Evolutionary conservation across 805 yeast genomes (phyloP).

Genomic region (Wickerhamiella galacta): DNA sequence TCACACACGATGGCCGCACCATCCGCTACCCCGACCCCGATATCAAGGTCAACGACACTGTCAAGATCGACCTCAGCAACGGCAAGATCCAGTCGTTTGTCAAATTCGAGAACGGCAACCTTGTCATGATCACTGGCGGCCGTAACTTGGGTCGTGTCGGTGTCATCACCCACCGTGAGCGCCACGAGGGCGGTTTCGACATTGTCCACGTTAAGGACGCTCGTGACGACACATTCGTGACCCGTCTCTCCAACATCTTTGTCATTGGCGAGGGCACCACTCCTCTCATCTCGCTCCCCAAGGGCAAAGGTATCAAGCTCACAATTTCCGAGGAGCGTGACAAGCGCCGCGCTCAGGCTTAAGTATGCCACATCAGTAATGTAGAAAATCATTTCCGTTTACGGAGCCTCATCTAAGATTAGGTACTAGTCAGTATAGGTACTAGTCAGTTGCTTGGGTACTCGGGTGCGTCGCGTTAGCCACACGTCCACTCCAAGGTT

Average conservation of each 20-base stretch:
- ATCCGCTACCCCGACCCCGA: slow-evolving; percentile 98
- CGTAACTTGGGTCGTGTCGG: slow-evolving; percentile 98
- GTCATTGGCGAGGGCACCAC: slow-evolving; percentile 91
- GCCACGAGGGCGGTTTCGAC: slow-evolving; percentile 97
- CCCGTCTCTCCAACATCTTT: slow-evolving; percentile 86
- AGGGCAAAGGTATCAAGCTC: slow-evolving; percentile 98
- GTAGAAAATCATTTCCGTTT: not conserved
- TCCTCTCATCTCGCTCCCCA: slow-evolving; percentile 89
- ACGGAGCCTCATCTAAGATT: not conserved
- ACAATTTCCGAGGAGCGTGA: slow-evolving; percentile 95
- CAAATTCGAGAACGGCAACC: slow-evolving; percentile 83
- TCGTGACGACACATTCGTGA: slow-evolving; percentile 86
- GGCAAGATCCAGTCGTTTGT: slow-evolving; percentile 85
- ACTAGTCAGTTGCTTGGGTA: no score
- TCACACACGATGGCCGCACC: slow-evolving; percentile 99
- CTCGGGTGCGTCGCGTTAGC: no score
- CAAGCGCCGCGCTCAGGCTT: slow-evolving; percentile 79
- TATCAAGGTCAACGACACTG: slow-evolving; percentile 94
- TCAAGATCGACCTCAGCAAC: slow-evolving; percentile 87
- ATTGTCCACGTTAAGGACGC: slow-evolving; percentile 93
- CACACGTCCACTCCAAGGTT: no score
- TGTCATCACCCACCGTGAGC: slow-evolving; percentile 88
- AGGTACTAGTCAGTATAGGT: not conserved
- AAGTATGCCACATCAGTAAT: slow-evolving; percentile 6
- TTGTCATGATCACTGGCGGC: slow-evolving; percentile 93